Evolutionary conservation across 768 basidiomycete genomes (phyloP), one percentile per base, ranked within the genome.

Genomic region (Psilocybe cyanescens): DNA sequence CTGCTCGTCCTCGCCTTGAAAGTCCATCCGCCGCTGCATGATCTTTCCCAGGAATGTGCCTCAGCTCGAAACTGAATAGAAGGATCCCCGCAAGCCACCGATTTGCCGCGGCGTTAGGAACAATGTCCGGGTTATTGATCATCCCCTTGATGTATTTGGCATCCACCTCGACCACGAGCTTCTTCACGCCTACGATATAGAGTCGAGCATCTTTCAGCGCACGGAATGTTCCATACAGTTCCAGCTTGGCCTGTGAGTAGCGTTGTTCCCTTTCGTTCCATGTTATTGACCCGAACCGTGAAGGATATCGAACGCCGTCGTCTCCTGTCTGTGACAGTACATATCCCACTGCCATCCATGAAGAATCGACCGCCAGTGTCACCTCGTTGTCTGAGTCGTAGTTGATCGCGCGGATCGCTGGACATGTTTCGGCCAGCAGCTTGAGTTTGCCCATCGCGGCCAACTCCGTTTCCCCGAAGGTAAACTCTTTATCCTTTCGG

Each of bases 21-120:
- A 19, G 19, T 19, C 19, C 19, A 19, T 19, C 69, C 19, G 19
- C 19, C 19, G 19, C 19, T 19, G 19, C 19, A 19, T 19, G 19
- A 19, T 19, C 19, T 19, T 19, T 19, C 19, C 19, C 19, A 19
- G 19, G 19, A 19, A 19, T 19, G 19, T 19, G 19, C 19, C 19
- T 58, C 1, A 81, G 61, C 1, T 63, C 62, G 61, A 79, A 78
- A 17, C 71, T 49, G 53, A 78, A 81, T 0, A 78, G 56, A 0
- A 74, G 65, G 14, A 82, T 79, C 1, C 62, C 72, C 0, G 72
- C 71, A 47, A 82, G 77, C 81, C 81, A 82, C 8, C 75, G 50
- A 49, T 81, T 81, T 1, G 78, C 70, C 0, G 72, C 19, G 19
- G 19, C 19, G 19, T 19, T 19, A 19, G 19, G 19, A 19, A 19